phyloP scores from a whole-genome alignment of 179 eudicot species.

The Beta macrorhiza region DNA sequence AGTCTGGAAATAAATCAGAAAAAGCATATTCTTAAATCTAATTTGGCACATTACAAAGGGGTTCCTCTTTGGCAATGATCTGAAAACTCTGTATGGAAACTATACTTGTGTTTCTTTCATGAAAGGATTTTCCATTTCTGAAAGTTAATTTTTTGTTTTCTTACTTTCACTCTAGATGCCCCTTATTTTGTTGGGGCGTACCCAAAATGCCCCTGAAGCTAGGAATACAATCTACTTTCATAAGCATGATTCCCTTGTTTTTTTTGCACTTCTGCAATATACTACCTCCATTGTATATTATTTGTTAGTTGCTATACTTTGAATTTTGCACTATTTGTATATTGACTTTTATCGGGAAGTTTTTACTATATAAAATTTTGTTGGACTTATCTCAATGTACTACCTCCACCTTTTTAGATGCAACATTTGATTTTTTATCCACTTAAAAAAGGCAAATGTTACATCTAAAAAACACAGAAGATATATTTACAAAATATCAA shows the following conservation, averaged over 20 bases:
- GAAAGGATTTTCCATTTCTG: background rate
- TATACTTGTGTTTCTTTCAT: background rate
- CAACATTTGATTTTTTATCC: too few species aligned
- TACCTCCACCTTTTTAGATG: too few species aligned
- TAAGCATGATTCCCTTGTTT: background rate
- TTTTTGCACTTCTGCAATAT: background rate
- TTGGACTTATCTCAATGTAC: too few species aligned
- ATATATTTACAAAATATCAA: too few species aligned
- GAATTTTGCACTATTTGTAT: too few species aligned
- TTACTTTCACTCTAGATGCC: too few species aligned
- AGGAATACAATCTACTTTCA: background rate
- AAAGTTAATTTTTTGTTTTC: background rate
- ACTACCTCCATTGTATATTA: too few species aligned
- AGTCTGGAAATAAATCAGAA: background rate
- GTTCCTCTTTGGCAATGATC: background rate
- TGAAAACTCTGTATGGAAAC: background rate
- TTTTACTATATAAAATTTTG: too few species aligned
- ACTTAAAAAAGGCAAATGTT: too few species aligned
- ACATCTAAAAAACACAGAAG: too few species aligned
- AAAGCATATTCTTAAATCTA: conserved; percentile 7
- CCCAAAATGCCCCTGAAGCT: background rate
- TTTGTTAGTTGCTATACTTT: too few species aligned
- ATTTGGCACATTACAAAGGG: background rate
- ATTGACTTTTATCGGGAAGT: too few species aligned
- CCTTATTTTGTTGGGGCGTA: background rate